Evolutionary conservation across 1,284 basidiomycete genomes (phyloP), one percentile per base, ranked within the genome.

Genomic region (Exobasidium rhododendri): DNA sequence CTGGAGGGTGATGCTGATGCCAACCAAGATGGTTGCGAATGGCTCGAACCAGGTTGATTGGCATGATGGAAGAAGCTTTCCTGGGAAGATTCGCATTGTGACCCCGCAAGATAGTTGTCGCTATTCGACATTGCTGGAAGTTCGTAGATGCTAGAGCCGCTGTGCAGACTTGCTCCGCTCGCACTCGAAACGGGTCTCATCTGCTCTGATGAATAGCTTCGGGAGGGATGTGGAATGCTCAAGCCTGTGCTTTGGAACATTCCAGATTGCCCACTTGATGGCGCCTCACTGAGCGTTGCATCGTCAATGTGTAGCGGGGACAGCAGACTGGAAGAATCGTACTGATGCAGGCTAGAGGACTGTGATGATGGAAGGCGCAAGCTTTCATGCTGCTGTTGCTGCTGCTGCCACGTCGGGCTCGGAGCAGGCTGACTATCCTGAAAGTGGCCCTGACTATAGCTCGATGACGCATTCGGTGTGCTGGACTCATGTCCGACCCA

Each of bases 381-480:
- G n/a, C 47, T 24, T 26, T 45, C 22, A 26, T 50, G 13, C 45
- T 50, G 56, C 14, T 58, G 56, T 13, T 57, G 56, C 44, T 57
- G 56, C 28, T 50, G 13, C 17, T 49, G 35, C 35, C 35, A 40
- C 17, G 35, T 40, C n/a, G 31, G 26, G 62, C 22, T 47, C 14
- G 22, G 56, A 59, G 2, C n/a, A 4, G 50, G 6, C 35, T 40
- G 35, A 40, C 17, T 17, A 40, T 40, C 10, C 35, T 17, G 35
- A 10, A 10, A 17, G 7, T 40, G 35, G 7, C 17, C 35, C 17
- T 7, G 17, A 40, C 17, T 40, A 40, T 40, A 40, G 10, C 7
- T 40, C 17, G 35, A 10, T 40, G 35, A 17, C 17, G 35, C 35
- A 40, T 40, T 7, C 17, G 35, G 35, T 17, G 35, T 40, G 10